phyloP scores from a whole-genome alignment of 257 asterid species.

The Marsdenia floribunda region DNA sequence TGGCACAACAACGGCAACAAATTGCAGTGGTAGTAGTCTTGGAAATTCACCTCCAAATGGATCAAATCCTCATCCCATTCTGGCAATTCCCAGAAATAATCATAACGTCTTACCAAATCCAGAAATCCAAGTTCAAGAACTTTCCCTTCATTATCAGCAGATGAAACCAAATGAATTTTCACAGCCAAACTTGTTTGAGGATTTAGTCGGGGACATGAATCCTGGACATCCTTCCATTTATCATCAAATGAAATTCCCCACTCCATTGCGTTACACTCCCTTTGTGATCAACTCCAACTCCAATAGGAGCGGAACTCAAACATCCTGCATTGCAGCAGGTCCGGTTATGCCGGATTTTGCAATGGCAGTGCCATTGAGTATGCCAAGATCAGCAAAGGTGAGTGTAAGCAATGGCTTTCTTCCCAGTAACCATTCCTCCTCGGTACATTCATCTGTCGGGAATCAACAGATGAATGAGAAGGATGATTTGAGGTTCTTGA shows the following conservation, averaged over 20 bases:
- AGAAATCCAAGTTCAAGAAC: constrained; percentile 39
- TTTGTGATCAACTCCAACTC: constrained; percentile 24
- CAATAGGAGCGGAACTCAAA: constrained; percentile 16
- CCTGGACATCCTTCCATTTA: constrained; percentile 37
- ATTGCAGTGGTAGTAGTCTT: not conserved
- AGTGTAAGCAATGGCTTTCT: constrained; percentile 24
- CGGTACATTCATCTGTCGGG: constrained; percentile 17
- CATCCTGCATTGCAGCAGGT: constrained; percentile 15
- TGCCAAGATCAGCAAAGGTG: constrained; percentile 18
- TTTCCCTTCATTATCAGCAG: constrained; percentile 40
- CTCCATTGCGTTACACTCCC: constrained; percentile 23
- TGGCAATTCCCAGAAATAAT: constrained; percentile 11
- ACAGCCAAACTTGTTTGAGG: constrained; percentile 34
- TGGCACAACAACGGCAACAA: constrained; percentile 1
- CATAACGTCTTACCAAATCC: constrained; percentile 6
- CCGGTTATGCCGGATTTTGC: constrained; percentile 26
- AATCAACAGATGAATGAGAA: constrained; percentile 25
- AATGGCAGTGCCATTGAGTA: constrained; percentile 25
- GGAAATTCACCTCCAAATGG: constrained; percentile 22
- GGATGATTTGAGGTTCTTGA: constrained; percentile 22
- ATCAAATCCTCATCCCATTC: constrained; percentile 15
- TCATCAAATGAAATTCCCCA: constrained; percentile 41
- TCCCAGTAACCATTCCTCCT: constrained; percentile 12
- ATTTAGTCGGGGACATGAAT: constrained; percentile 28
- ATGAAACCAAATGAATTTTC: constrained; percentile 36